Conservation (phyloP, 2,329 filamentous ascomycete species). For the Ramularia collo-cygni region DNA sequence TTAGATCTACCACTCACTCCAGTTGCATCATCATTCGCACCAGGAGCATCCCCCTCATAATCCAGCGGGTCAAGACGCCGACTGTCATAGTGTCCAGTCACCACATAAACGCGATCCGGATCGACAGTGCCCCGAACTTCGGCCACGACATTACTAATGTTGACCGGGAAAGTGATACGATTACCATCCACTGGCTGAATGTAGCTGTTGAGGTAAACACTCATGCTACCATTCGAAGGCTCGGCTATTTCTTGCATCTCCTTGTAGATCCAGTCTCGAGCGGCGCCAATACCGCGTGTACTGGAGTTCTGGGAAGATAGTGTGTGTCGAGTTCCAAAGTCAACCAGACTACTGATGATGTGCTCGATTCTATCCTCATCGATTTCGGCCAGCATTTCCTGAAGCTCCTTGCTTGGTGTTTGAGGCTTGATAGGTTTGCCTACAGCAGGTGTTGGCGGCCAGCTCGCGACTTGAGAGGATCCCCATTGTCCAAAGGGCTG, state of each 20-base stretch:
- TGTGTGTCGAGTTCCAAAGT: conserved; percentile 53
- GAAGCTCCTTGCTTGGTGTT: conserved; percentile 35
- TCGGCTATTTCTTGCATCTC: conserved; percentile 46
- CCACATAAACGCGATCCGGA: conserved; percentile 46
- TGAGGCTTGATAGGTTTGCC: conserved; percentile 33
- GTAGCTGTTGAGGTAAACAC: conserved; percentile 46
- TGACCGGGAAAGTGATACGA: conserved; percentile 46
- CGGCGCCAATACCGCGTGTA: conserved; percentile 49
- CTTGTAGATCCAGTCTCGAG: conserved; percentile 49
- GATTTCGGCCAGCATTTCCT: conserved; percentile 34
- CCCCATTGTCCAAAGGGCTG: conserved; percentile 16
- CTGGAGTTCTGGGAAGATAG: conserved; percentile 47
- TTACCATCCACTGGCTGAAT: conserved; percentile 40
- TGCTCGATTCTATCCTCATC: conserved; percentile 42
- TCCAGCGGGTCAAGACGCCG: conserved; percentile 46
- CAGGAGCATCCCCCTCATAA: conserved; percentile 48
- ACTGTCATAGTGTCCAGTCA: conserved; percentile 52
- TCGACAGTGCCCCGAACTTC: conserved; percentile 45
- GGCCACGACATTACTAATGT: conserved; percentile 49
- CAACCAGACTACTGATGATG: conserved; percentile 48
- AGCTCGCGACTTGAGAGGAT: conserved; percentile 25
- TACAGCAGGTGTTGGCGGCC: conserved; percentile 35
- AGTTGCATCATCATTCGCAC: conserved; percentile 53
- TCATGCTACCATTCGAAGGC: conserved; percentile 45
- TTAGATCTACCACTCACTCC: too few relatives aligned